Percentiles rank a stretch among this genome's conserved stretches.
These are phyloP conservation scores for Malus sieversii DNA, from an alignment of 306 rosid genomes.

Conservation along the genomic window DNA sequence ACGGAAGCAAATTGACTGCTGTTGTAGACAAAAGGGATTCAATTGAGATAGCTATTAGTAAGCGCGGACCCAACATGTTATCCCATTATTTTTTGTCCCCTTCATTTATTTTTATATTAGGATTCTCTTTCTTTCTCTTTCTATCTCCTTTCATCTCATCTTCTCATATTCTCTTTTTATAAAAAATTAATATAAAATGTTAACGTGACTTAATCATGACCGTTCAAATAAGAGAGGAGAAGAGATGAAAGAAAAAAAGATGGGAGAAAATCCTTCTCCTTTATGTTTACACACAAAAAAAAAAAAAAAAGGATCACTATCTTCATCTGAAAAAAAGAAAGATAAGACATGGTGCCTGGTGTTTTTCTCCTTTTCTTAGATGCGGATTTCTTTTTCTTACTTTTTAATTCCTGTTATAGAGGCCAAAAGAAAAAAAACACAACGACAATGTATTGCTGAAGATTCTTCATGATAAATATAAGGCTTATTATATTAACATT, in stretches of 20 bases:
- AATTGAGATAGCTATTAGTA: slow-evolving; percentile 24
- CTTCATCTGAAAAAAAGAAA: slow-evolving; percentile 2
- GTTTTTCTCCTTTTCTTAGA: slow-evolving; percentile 8
- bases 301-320: background rate
- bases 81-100: slow-evolving; percentile 37
- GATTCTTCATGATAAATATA: too few species aligned
- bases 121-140: accelerated
- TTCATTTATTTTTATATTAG: too few species aligned
- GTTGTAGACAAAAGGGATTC: slow-evolving; percentile 35
- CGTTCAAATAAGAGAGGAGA: accelerated
- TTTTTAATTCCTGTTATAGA: background rate
- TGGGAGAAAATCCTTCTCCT: background rate
- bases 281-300: background rate
- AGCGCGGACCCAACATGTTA: slow-evolving; percentile 47
- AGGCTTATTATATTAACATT: too few species aligned
- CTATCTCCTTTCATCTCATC: accelerated
- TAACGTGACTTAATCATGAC: too few species aligned
- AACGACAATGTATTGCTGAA: too few species aligned
- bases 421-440: too few species aligned
- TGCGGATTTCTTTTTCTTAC: background rate
- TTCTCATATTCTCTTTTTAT: accelerated
- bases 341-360: slow-evolving; percentile 13
- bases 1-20: slow-evolving; percentile 8
- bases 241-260: accelerated
- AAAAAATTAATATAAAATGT: too few species aligned